Base-by-base conservation (phyloP, 1,284 basidiomycete species). In the Cryptococcus hybrid region DNA sequence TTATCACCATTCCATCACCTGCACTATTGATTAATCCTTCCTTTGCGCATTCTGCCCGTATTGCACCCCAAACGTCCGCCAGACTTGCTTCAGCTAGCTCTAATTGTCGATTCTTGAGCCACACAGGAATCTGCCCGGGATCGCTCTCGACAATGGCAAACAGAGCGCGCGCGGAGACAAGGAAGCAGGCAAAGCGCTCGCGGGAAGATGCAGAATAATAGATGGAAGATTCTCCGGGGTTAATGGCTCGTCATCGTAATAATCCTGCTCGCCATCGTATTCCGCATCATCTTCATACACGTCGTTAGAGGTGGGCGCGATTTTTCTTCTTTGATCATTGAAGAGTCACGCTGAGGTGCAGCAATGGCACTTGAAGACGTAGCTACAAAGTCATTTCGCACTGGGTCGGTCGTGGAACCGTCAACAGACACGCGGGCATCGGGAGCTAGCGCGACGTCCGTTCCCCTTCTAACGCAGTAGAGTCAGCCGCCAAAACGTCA, bases 31-130 rank as follows among this genome's bases (percentile, higher is more conserved):
- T 54, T 13, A 62, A 18, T 24, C 59, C 66, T 37, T 71, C 68
- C 42, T 53, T 57, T 8, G 18, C 60, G 37, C 70, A 55, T 54
- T 74, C 68, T 1, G 37, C 52, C 11, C 62, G 59, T 1, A 75
- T 62, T 11, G 60, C 70, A 5, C 47, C 51, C 58, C 67, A 62
- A 9, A 74, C 64, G 35, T 66, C 61, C 3, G 52, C 45, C 35
- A 75, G 59, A 11, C 61, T 62, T 38, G 64, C 67, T 42, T 70
- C 65, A 7, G 65, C 66, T 5, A 75, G 54, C 39, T 73, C 70
- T 12, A 62, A 63, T 24, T 66, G 56, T 13, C 60, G 49, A 11
- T 58, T 66, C 12, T 53, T 37, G 8, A 75, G 62, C 65, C 66
- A 67, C 7, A 72, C 63, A 1, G 64, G 59, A 24, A 57, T n/a